phyloP scores from a whole-genome alignment of 164 flowering plant species.

The Tetrastigma voinierianum region DNA sequence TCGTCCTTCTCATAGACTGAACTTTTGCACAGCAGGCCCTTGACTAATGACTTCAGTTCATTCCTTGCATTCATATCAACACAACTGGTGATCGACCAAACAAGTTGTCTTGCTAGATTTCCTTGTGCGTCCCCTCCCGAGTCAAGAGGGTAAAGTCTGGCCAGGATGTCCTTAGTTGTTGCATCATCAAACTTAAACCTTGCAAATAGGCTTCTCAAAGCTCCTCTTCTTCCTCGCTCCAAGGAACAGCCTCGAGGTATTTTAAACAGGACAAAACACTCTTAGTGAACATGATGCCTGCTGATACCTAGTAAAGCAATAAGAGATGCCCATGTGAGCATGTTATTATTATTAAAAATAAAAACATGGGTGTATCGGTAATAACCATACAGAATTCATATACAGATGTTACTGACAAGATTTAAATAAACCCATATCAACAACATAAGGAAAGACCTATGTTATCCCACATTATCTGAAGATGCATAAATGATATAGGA shows the following conservation, averaged over 20 bases:
- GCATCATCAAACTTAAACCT: constrained; percentile 55
- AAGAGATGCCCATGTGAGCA: too few species aligned
- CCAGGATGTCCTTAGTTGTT: constrained; percentile 54
- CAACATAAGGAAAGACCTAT: too few species aligned
- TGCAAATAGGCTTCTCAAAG: constrained; percentile 55
- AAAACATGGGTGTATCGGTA: too few species aligned
- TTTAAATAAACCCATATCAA: too few species aligned
- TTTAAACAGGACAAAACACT: constrained; percentile 68
- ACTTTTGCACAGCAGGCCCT: constrained; percentile 76
- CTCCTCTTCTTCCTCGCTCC: constrained; percentile 92
- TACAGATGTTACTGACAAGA: too few species aligned
- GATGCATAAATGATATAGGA: too few species aligned
- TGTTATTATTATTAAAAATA: too few species aligned
- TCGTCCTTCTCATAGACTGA: constrained; percentile 73
- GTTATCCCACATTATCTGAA: too few species aligned
- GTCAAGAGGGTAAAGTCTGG: constrained; percentile 48
- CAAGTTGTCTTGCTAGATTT: constrained; percentile 58
- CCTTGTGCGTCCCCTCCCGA: constrained; percentile 34
- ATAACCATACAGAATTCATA: too few species aligned
- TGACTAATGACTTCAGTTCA: constrained; percentile 75
- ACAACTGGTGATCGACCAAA: constrained; percentile 64
- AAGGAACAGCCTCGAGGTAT: constrained; percentile 92
- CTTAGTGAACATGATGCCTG: constrained; percentile 65
- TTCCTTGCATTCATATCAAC: constrained; percentile 54
- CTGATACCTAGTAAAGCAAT: constrained; percentile 56